Evolutionary conservation across 2,329 filamentous ascomycete species (phyloP).

Genomic region (Domatiomyces catenatus): DNA sequence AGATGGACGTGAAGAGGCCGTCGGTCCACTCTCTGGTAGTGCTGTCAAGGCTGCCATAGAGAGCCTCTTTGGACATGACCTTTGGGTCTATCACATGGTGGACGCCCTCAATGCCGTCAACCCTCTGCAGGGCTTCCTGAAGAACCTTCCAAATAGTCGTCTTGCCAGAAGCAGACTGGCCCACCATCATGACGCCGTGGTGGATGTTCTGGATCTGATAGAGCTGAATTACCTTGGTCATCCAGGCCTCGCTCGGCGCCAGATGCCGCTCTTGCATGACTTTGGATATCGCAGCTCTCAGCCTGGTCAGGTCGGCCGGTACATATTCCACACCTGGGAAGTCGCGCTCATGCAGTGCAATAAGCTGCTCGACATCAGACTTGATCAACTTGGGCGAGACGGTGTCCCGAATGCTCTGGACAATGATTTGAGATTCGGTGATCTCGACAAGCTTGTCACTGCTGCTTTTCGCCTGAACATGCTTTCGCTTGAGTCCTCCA

Average conservation of each 20-base stretch:
- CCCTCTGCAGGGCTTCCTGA: constrained; percentile 75
- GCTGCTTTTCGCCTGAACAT: constrained; percentile 43
- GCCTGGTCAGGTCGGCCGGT: constrained; percentile 64
- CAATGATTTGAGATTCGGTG: constrained; percentile 91
- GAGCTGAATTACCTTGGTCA: constrained; percentile 90
- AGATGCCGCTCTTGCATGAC: constrained; percentile 74
- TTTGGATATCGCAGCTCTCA: constrained; percentile 66
- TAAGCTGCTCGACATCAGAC: constrained; percentile 78
- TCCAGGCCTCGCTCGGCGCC: constrained; percentile 86
- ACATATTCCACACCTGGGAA: constrained; percentile 92
- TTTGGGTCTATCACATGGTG: constrained; percentile 98
- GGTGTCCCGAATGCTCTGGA: constrained; percentile 95
- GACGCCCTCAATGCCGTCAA: constrained; percentile 83
- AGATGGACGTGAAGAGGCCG: constrained; percentile 90
- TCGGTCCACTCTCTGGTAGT: constrained; percentile 99
- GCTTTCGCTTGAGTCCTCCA: constrained; percentile 79
- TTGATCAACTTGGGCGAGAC: constrained; percentile 96
- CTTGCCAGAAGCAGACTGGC: constrained; percentile 93
- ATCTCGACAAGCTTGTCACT: constrained; percentile 51
- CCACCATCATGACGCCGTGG: constrained; percentile 99
- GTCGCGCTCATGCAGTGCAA: constrained; percentile 62
- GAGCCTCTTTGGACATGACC: constrained; percentile 97
- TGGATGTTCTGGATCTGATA: constrained; percentile 98
- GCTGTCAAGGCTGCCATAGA: constrained; percentile 90
- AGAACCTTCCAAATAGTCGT: constrained; percentile 88